Conservation (phyloP, 2,329 filamentous ascomycete genomes). For the Epichloe uncinata region DNA sequence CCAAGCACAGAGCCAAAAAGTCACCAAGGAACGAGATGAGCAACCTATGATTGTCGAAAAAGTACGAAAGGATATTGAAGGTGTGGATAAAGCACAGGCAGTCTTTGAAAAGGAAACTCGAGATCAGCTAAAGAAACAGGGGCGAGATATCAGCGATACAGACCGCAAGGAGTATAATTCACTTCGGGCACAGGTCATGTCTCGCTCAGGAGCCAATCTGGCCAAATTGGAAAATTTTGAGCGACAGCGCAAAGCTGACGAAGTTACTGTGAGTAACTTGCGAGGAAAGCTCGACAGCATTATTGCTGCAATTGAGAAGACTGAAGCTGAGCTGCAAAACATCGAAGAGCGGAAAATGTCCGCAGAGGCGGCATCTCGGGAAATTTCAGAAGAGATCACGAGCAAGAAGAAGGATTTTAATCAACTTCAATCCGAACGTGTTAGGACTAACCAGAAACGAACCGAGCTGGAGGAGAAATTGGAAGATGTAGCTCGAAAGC, state of each 20-base stretch:
- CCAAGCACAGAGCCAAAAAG: slow-evolving; percentile 52
- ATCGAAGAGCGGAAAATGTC: slow-evolving; percentile 56
- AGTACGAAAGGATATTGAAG: slow-evolving; percentile 65
- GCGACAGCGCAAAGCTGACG: slow-evolving; percentile 80
- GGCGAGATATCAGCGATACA: slow-evolving; percentile 69
- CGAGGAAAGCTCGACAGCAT: slow-evolving; percentile 76
- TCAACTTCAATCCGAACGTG: slow-evolving; percentile 67
- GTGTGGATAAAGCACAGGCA: slow-evolving; percentile 79
- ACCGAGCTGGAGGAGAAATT: slow-evolving; percentile 90
- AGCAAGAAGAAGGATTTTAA: slow-evolving; percentile 86
- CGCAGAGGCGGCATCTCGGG: slow-evolving; percentile 48
- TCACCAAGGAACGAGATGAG: slow-evolving; percentile 62
- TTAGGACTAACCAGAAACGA: slow-evolving; percentile 65
- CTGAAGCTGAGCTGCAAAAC: slow-evolving; percentile 56
- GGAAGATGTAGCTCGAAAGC: slow-evolving; percentile 62
- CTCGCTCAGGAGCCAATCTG: slow-evolving; percentile 68
- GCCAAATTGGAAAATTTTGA: slow-evolving; percentile 74
- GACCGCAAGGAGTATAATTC: slow-evolving; percentile 84
- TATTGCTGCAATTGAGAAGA: slow-evolving; percentile 58
- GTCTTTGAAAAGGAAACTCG: slow-evolving; percentile 82
- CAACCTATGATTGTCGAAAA: slow-evolving; percentile 58
- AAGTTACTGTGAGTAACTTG: slow-evolving; percentile 78
- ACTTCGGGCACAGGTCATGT: slow-evolving; percentile 72
- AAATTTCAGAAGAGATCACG: slow-evolving; percentile 65
- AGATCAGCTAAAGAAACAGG: slow-evolving; percentile 73